These are phyloP conservation scores for Metarhizium brunneum DNA, from an alignment of 2,329 filamentous ascomycete species.

Conservation along the genomic window DNA sequence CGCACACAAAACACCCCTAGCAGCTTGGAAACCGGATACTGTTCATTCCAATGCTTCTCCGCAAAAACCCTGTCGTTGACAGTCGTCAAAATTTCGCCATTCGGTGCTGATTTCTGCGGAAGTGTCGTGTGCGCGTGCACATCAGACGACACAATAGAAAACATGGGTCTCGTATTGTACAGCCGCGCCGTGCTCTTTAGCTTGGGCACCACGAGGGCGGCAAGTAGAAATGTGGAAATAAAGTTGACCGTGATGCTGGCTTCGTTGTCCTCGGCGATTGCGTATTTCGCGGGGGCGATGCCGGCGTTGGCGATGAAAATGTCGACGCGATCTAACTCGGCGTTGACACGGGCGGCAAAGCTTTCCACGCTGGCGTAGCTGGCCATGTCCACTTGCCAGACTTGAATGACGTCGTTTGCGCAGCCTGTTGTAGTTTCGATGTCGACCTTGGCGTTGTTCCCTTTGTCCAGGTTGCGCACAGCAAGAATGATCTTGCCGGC, in stretches of 20 bases:
- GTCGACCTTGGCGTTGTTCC: conserved; percentile 26
- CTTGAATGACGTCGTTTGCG: conserved; percentile 25
- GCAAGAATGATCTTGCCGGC: conserved; percentile 26
- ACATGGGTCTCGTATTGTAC: conserved; percentile 13
- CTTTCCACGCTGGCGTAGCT: conserved; percentile 34
- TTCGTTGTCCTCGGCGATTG: conserved; percentile 37
- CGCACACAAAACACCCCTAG: conserved; percentile 19
- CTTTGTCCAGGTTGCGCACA: conserved; percentile 18
- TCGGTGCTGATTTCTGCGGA: conserved; percentile 12
- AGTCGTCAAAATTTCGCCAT: background rate
- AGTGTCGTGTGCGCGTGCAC: conserved; percentile 16
- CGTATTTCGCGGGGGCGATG: conserved; percentile 19
- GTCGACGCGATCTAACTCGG: conserved; percentile 32
- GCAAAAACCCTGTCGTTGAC: conserved; percentile 16
- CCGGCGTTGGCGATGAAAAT: conserved; percentile 33
- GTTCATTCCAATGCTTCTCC: conserved; percentile 5
- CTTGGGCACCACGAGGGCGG: conserved; percentile 39
- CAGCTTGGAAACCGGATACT: conserved; percentile 22
- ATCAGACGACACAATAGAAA: conserved; percentile 19
- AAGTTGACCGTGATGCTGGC: conserved; percentile 42
- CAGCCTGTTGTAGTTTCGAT: conserved; percentile 20
- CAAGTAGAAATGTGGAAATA: conserved; percentile 41
- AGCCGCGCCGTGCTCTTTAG: conserved; percentile 29
- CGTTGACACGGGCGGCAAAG: conserved; percentile 29
- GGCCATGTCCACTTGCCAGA: conserved; percentile 41